These are phyloP conservation scores for Avena eriantha DNA, from an alignment of 176 grass and related monocot genomes.

Conservation along the genomic window DNA sequence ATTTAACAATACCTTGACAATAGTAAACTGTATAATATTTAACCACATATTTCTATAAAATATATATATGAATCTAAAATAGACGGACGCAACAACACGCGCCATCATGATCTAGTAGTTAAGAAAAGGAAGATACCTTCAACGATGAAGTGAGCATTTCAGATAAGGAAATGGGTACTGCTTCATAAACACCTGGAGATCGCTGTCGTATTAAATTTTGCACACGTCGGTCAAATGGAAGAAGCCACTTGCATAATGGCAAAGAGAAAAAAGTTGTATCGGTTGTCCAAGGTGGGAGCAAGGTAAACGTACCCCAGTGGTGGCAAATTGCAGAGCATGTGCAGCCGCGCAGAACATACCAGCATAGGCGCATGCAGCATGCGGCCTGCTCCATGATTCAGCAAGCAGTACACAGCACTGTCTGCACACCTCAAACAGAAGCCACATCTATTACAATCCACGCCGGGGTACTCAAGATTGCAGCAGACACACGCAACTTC, in stretches of 20 bases:
- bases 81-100: too few relatives aligned
- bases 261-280: neutral
- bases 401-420: neutral
- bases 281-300: neutral
- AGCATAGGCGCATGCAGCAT: neutral
- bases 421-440: neutral
- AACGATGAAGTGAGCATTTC: neutral
- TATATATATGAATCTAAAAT: too few relatives aligned
- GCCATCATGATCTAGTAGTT: too few relatives aligned
- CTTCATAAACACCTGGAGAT: neutral
- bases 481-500: neutral
- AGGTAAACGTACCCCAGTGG: neutral
- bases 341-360: neutral
- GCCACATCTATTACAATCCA: neutral
- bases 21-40: too few relatives aligned
- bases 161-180: neutral
- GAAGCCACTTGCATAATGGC: neutral
- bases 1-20: too few relatives aligned
- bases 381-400: conserved; percentile 1
- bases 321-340: neutral
- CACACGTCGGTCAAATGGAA: neutral
- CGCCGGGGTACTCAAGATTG: neutral
- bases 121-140: too few relatives aligned
- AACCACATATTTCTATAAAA: too few relatives aligned
- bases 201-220: neutral